Conservation (phyloP, 306 rosid species). For the Castanea crenata region DNA sequence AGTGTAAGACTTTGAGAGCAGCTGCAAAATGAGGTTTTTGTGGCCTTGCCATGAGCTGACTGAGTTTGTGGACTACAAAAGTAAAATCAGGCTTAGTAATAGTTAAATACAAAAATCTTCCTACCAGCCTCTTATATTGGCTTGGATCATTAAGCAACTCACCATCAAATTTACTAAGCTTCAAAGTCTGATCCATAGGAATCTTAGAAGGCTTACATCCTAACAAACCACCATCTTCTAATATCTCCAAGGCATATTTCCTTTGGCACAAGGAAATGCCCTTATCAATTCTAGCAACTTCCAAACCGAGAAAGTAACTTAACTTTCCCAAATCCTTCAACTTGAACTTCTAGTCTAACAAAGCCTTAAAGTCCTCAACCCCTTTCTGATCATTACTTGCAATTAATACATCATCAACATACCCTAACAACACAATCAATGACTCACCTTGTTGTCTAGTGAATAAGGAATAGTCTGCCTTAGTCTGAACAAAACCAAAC, state of each 20-base stretch:
- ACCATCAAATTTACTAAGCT: no score
- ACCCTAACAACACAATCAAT: not conserved
- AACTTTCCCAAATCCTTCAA: not conserved
- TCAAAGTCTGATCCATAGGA: not conserved
- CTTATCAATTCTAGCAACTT: not conserved
- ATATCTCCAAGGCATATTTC: not conserved
- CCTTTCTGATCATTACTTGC: not conserved
- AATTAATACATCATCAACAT: not conserved
- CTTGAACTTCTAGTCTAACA: no score
- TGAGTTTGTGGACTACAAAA: no score
- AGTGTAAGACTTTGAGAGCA: no score
- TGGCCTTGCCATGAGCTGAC: no score
- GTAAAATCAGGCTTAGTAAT: no score
- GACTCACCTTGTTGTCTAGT: not conserved
- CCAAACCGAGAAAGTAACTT: not conserved
- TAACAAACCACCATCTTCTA: not conserved
- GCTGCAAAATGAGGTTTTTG: no score
- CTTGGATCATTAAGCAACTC: no score
- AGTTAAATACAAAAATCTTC: no score
- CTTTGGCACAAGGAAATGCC: not conserved
- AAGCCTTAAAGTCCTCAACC: not conserved
- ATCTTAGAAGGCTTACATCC: not conserved
- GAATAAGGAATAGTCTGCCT: not conserved
- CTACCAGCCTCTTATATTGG: no score
- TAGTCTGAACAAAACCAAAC: not conserved